A percentile compares a stretch with the other conserved stretches of the same genome.
Conservation (phyloP, 805 yeast genomes). For the Isabelozyma rhagii region DNA sequence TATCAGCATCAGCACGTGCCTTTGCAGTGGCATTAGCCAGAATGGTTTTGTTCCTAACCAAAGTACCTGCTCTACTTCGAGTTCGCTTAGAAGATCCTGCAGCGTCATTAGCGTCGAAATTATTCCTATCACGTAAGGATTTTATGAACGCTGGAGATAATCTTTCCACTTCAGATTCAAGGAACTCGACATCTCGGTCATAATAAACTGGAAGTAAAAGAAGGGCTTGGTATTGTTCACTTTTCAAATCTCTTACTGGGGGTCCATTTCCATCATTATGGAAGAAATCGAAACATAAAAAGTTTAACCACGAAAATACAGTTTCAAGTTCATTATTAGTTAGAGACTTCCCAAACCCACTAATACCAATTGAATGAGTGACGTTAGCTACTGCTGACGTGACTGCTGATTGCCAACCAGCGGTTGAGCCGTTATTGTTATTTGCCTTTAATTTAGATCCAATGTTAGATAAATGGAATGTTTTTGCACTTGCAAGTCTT, state of each 20-base stretch:
- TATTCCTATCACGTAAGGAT: slow-evolving; percentile 46
- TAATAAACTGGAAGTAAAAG: slow-evolving; percentile 64
- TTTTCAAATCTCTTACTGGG: slow-evolving; percentile 58
- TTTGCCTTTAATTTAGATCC: slow-evolving; percentile 14
- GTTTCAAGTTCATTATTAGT: slow-evolving; percentile 62
- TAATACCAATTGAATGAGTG: slow-evolving; percentile 36
- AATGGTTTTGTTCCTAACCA: slow-evolving; percentile 65
- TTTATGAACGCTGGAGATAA: slow-evolving; percentile 53
- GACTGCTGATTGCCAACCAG: slow-evolving; percentile 44
- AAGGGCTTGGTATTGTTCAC: slow-evolving; percentile 61
- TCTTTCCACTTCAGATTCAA: slow-evolving; percentile 58
- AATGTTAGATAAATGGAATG: slow-evolving; percentile 21
- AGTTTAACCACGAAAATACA: slow-evolving; percentile 66
- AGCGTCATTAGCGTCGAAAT: slow-evolving; percentile 25
- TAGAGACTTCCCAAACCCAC: slow-evolving; percentile 54
- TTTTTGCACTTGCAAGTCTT: slow-evolving; percentile 49
- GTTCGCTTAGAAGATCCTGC: background rate
- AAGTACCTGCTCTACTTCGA: slow-evolving; percentile 40
- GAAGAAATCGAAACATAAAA: slow-evolving; percentile 69
- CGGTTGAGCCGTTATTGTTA: slow-evolving; percentile 4
- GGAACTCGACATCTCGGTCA: slow-evolving; percentile 44
- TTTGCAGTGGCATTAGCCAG: slow-evolving; percentile 67
- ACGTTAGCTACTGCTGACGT: slow-evolving; percentile 51
- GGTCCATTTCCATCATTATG: slow-evolving; percentile 83
- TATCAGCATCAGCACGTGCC: slow-evolving; percentile 46